Conservation (phyloP, 345 rosid genomes). For the Moringa oleifera region DNA sequence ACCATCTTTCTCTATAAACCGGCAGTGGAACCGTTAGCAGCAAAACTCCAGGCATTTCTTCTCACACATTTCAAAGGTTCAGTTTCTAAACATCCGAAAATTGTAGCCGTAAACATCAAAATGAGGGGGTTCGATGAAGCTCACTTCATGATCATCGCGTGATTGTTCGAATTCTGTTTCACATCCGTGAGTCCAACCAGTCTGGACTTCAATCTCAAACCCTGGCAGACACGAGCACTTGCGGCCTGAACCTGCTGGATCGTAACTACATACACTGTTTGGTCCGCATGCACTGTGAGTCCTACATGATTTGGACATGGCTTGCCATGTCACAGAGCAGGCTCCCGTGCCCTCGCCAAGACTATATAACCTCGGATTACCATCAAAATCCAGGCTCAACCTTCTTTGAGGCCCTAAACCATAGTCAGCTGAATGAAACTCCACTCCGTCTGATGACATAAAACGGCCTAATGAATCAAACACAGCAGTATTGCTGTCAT, state of each 20-base stretch:
- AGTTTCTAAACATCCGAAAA: neutral
- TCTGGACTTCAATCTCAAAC: neutral
- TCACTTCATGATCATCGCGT: neutral
- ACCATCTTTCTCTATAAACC: neutral
- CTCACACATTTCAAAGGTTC: too few species aligned
- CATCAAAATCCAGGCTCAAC: slow-evolving; percentile 19
- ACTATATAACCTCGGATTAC: slow-evolving; percentile 22
- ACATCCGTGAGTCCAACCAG: slow-evolving; percentile 20
- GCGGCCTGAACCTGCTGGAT: slow-evolving; percentile 6
- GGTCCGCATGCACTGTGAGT: slow-evolving; percentile 32
- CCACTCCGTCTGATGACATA: slow-evolving; percentile 12
- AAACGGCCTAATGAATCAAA: slow-evolving; percentile 14
- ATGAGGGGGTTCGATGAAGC: slow-evolving; percentile 1
- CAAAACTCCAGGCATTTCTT: slow-evolving; percentile 17
- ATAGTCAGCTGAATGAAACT: slow-evolving; percentile 1
- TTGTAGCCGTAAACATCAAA: slow-evolving; percentile 31
- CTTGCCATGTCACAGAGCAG: slow-evolving; percentile 30
- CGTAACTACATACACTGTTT: slow-evolving; percentile 23
- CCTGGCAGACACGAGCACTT: slow-evolving; percentile 23
- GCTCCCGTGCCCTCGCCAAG: neutral
- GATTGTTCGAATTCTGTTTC: slow-evolving; percentile 7
- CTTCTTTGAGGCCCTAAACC: slow-evolving; percentile 4
- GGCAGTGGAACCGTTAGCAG: slow-evolving; percentile 26
- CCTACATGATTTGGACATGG: slow-evolving; percentile 13
- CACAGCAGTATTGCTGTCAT: slow-evolving; percentile 12